A percentile compares a stretch with the other conserved stretches of the same genome.
phyloP scores from a whole-genome alignment of 2,329 filamentous ascomycete genomes.

The Botrytis galanthina region DNA sequence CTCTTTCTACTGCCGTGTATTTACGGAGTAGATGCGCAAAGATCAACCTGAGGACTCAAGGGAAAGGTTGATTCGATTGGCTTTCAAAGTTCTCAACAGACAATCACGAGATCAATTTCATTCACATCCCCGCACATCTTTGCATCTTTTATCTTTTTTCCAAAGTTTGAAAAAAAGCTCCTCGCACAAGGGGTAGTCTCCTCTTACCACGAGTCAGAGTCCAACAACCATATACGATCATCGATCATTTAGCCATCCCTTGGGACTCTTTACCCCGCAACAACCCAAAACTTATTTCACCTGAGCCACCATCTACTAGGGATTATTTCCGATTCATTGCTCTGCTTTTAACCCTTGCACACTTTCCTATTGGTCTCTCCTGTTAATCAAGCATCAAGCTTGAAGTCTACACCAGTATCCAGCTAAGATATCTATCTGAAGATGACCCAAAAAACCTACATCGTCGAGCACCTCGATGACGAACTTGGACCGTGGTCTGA shows the following conservation, averaged over 20 bases:
- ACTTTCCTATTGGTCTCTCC: slow-evolving; percentile 11
- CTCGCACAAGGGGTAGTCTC: slow-evolving; percentile 7
- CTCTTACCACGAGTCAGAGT: slow-evolving; percentile 28
- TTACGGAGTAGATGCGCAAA: slow-evolving; percentile 10
- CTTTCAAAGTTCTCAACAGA: background rate
- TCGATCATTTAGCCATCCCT: slow-evolving; percentile 19
- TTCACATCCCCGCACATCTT: slow-evolving; percentile 13
- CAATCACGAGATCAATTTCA: slow-evolving; percentile 18
- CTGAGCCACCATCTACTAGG: slow-evolving; percentile 12
- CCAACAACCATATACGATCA: slow-evolving; percentile 14
- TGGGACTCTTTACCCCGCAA: slow-evolving; percentile 30
- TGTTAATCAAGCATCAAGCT: background rate
- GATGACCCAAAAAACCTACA: slow-evolving; percentile 68
- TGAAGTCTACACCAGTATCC: slow-evolving; percentile 1
- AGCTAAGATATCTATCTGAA: slow-evolving; percentile 19
- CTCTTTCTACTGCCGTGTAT: background rate
- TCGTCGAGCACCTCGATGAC: slow-evolving; percentile 94
- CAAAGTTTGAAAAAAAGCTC: background rate
- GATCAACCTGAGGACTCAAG: slow-evolving; percentile 6
- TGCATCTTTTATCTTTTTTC: background rate
- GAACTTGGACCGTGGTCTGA: slow-evolving; percentile 94
- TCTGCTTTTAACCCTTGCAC: slow-evolving; percentile 8
- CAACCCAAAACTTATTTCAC: slow-evolving; percentile 19
- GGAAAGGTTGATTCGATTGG: slow-evolving; percentile 5
- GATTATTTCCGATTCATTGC: slow-evolving; percentile 27